Evolutionary conservation across 352 stramenopile species (phyloP), one percentile per base, ranked within the genome.

Genomic region (Phytophthora brassicae): DNA sequence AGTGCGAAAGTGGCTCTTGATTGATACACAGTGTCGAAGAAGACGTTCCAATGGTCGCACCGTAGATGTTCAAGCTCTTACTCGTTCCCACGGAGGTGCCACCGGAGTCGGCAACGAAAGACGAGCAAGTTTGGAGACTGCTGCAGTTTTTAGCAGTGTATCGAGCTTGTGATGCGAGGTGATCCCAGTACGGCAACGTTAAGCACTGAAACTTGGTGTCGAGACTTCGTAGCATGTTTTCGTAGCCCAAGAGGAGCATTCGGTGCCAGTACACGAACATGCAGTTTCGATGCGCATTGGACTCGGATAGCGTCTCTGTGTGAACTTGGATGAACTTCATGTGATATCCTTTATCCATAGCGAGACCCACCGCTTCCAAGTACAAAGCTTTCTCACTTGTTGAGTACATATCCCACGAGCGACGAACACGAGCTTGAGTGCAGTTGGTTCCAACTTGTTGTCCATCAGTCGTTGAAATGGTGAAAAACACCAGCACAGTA

Each of bases 181-280:
- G 53, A 56, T 91, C 79, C 80, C 73, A 89, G 42, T 79, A 79
- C 16, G 82, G 82, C 4, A 91, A 20, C 7, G 82, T 89, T 1
- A 91, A n/a, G 35, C 82, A 91, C 20, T 54, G 56, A 52, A 70
- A 90, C 45, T 70, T 36, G 0, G 54, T 2, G 1, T 42, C 66
- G 2, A 85, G 57, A 24, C 70, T 80, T 3, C 81, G 77, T 4
- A 90, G 69, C 81, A 90, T 90, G 61, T 90, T 90, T 46, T 90
- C 81, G 41, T 83, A 91, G 2, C 67, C 82, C 13, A 91, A 41
- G 1, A 89, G 48, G 45, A 85, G 68, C 49, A 76, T 74, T 22
- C 82, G 82, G 46, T 91, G 82, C 79, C 82, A 91, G 66, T 88
- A 89, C 22, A 81, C 78, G 64, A 91, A 91, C 74, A 88, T 80